Conservation (phyloP, 2,329 filamentous ascomycete species). For the Diplocarpon mali region DNA sequence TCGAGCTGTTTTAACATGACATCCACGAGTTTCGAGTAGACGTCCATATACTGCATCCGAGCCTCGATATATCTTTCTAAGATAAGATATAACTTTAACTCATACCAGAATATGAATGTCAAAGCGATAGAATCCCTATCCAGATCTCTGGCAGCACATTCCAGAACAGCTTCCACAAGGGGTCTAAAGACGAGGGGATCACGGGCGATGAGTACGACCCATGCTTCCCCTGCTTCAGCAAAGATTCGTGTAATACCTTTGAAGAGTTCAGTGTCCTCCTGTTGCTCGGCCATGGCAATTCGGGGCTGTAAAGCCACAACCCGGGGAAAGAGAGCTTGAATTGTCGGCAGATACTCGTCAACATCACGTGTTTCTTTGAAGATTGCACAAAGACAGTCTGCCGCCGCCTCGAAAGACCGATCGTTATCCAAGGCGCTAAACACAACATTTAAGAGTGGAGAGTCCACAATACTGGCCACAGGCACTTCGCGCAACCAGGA, state of each 20-base stretch:
- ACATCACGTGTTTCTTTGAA: conserved; percentile 89
- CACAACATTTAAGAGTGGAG: conserved; percentile 71
- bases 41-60: conserved; percentile 62
- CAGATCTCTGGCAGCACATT: conserved; percentile 77
- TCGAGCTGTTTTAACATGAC: conserved; percentile 85
- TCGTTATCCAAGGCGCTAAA: conserved; percentile 68
- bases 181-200: conserved; percentile 71
- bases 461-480: conserved; percentile 70
- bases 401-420: conserved; percentile 71
- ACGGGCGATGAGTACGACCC: conserved; percentile 84
- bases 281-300: conserved; percentile 61
- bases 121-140: conserved; percentile 86
- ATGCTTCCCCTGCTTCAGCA: conserved; percentile 84
- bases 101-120: conserved; percentile 97
- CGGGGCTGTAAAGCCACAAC: conserved; percentile 67
- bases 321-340: conserved; percentile 72
- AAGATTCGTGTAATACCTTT: conserved; percentile 86
- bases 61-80: conserved; percentile 82
- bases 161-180: conserved; percentile 82
- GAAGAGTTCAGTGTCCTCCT: conserved; percentile 76
- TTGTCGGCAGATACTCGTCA: conserved; percentile 75
- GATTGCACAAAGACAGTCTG: conserved; percentile 86
- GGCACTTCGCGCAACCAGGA: conserved; percentile 95
- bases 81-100: conserved; percentile 91
- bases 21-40: conserved; percentile 85